Evolutionary conservation across 2,329 filamentous ascomycete species (phyloP).

Genomic region (Phyllachora maydis): DNA sequence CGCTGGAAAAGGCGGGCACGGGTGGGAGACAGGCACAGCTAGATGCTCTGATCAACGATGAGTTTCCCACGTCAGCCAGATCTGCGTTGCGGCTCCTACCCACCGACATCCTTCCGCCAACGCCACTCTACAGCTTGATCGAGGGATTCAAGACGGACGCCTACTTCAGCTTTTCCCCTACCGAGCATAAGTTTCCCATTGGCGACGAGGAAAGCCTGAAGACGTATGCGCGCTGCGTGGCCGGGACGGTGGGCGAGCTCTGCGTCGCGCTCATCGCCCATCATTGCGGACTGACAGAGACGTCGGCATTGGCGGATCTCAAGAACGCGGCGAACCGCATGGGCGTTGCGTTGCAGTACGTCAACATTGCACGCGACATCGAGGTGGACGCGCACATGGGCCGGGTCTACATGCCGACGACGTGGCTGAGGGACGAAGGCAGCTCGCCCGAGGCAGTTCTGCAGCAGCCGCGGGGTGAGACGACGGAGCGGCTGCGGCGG

Average conservation of each 20-base stretch:
- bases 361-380: constrained; percentile 62
- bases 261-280: constrained; percentile 46
- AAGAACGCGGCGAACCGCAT: constrained; percentile 38
- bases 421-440: constrained; percentile 38
- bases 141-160: too few species aligned
- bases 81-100: too few species aligned
- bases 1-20: too few species aligned
- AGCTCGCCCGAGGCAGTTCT: constrained; percentile 33
- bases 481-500: too few species aligned
- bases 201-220: too few species aligned
- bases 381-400: constrained; percentile 40
- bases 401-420: constrained; percentile 46
- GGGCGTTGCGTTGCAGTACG: constrained; percentile 57
- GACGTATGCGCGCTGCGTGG: constrained; percentile 44
- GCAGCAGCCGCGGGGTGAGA: constrained; percentile 22
- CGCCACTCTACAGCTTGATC: too few species aligned
- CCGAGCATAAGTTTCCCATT: too few species aligned
- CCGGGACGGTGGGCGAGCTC: constrained; percentile 50
- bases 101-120: too few species aligned
- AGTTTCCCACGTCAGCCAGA: too few species aligned
- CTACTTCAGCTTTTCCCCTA: too few species aligned
- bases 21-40: too few species aligned
- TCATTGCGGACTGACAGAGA: constrained; percentile 17
- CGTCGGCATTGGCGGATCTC: constrained; percentile 18
- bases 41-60: too few species aligned